These are phyloP conservation scores for Barnettozyma californica DNA, from an alignment of 805 yeast genomes.

Conservation along the genomic window DNA sequence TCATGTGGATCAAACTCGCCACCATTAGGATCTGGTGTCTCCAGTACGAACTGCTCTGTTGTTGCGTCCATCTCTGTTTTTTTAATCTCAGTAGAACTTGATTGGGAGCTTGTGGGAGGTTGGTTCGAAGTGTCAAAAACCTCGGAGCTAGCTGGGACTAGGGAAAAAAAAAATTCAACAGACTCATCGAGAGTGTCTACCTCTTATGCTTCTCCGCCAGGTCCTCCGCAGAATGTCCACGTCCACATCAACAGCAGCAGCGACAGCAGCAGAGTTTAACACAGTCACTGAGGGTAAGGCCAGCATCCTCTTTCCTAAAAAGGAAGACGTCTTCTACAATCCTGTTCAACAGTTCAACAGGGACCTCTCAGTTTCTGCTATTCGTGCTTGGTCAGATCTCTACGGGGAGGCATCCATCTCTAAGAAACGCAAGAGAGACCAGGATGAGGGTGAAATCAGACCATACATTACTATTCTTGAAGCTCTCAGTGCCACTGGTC, in stretches of 20 bases:
- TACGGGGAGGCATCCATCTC: constrained; percentile 33
- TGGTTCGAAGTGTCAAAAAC: not conserved
- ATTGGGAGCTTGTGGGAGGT: too few species aligned
- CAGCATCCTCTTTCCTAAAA: constrained; percentile 72
- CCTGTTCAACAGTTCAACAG: constrained; percentile 96
- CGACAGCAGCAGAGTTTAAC: constrained; percentile 28
- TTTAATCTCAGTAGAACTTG: too few species aligned
- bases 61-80: not conserved
- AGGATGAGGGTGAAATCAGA: constrained; percentile 21
- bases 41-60: not conserved
- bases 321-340: constrained; percentile 84
- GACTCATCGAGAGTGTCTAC: not conserved
- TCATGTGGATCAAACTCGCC: constrained; percentile 8
- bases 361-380: constrained; percentile 80
- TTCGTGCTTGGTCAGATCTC: constrained; percentile 77
- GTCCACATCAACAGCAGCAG: not conserved
- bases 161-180: not conserved
- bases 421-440: constrained; percentile 28
- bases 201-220: not conserved
- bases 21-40: constrained; percentile 7
- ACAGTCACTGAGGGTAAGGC: constrained; percentile 77
- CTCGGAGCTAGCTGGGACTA: not conserved
- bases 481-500: constrained; percentile 92
- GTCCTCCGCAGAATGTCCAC: constrained; percentile 1
- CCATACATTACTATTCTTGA: constrained; percentile 67